These are phyloP conservation scores for Scleroderma citrinum DNA, from an alignment of 768 basidiomycete species.

Conservation along the genomic window DNA sequence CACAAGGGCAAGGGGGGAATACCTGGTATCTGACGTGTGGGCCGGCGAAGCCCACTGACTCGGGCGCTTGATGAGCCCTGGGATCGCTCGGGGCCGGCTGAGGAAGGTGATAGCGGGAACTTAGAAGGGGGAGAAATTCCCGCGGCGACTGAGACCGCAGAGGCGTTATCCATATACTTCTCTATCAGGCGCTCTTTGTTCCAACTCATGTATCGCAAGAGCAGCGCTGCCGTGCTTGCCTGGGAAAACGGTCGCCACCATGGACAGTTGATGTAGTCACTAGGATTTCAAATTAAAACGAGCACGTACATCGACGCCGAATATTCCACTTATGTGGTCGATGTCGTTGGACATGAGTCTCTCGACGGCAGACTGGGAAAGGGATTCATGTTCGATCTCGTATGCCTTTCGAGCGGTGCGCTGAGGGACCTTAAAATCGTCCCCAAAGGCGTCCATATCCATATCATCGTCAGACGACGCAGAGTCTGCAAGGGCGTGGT, in stretches of 20 bases:
- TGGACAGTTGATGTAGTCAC: background rate
- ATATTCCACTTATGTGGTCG: conserved; percentile 82
- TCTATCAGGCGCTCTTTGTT: conserved; percentile 96
- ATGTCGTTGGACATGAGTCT: conserved; percentile 72
- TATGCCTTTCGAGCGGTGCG: conserved; percentile 65
- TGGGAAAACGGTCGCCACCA: conserved; percentile 24
- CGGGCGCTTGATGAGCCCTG: conserved; percentile 24
- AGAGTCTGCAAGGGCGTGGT: conserved; percentile 28
- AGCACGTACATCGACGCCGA: conserved; percentile 79
- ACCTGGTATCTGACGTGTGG: conserved; percentile 26
- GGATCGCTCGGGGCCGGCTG: conserved; percentile 28
- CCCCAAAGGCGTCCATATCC: conserved; percentile 60
- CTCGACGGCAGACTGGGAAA: conserved; percentile 69
- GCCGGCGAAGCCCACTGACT: conserved; percentile 21
- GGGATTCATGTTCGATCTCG: conserved; percentile 79
- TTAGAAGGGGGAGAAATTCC: conserved; percentile 49
- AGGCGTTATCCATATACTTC: conserved; percentile 92
- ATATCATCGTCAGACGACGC: conserved; percentile 54
- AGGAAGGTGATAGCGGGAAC: conserved; percentile 15
- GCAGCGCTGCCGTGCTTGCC: conserved; percentile 64
- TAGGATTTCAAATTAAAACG: background rate
- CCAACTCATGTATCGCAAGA: conserved; percentile 85
- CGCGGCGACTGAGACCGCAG: conserved; percentile 63
- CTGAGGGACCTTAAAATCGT: conserved; percentile 54
- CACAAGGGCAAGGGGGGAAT: background rate